Evolutionary conservation across 2,329 filamentous ascomycete species (phyloP).

Genomic region (Diplodia mutila): DNA sequence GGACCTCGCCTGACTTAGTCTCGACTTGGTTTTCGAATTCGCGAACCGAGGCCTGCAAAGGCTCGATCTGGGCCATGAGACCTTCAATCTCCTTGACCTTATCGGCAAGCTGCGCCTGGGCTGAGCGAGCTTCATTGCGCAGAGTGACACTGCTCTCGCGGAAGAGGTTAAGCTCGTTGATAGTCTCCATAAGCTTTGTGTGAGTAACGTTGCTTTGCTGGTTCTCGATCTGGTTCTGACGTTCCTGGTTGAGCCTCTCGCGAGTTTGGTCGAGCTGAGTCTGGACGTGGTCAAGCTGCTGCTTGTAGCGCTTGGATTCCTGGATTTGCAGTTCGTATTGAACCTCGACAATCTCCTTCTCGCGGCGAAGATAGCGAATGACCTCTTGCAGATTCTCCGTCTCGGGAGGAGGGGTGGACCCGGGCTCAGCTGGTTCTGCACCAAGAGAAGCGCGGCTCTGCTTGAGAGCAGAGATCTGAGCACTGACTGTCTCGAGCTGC

Average conservation of each 20-base stretch:
- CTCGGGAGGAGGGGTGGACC: slow-evolving; percentile 58
- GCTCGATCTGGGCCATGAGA: slow-evolving; percentile 75
- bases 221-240: slow-evolving; percentile 73
- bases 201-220: slow-evolving; percentile 76
- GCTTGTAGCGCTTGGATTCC: slow-evolving; percentile 84
- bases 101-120: slow-evolving; percentile 74
- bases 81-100: slow-evolving; percentile 76
- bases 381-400: slow-evolving; percentile 84
- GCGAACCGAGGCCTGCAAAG: slow-evolving; percentile 76
- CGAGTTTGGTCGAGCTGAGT: slow-evolving; percentile 86
- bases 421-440: slow-evolving; percentile 56
- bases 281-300: slow-evolving; percentile 86
- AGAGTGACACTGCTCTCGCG: slow-evolving; percentile 92
- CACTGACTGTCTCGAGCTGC: slow-evolving; percentile 81
- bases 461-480: slow-evolving; percentile 79
- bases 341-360: slow-evolving; percentile 98
- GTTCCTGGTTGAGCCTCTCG: slow-evolving; percentile 88
- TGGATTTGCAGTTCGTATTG: slow-evolving; percentile 88
- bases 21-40: slow-evolving; percentile 82
- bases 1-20: slow-evolving; percentile 84
- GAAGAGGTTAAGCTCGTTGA: slow-evolving; percentile 94
- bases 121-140: slow-evolving; percentile 80
- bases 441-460: slow-evolving; percentile 66
- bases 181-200: slow-evolving; percentile 88
- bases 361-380: slow-evolving; percentile 85